Conservation (phyloP, 345 rosid species). For the Lumnitzera littorea region DNA sequence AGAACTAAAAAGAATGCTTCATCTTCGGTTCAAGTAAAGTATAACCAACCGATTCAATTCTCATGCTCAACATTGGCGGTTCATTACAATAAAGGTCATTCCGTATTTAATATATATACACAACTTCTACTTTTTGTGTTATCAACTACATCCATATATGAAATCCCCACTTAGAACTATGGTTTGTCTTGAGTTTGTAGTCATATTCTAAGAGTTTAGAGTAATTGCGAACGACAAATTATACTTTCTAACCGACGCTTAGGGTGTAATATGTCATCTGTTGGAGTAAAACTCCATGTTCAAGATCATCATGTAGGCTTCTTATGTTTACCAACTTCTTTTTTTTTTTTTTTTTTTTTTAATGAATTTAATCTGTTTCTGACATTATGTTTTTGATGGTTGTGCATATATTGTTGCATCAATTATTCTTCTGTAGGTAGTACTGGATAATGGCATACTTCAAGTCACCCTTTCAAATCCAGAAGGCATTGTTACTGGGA, state of each 20-base stretch:
- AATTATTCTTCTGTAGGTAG: slow-evolving; percentile 40
- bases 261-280: slow-evolving; percentile 14
- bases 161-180: not conserved
- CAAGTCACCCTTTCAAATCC: slow-evolving; percentile 72
- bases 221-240: too few species aligned
- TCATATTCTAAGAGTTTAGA: too few species aligned
- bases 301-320: slow-evolving; percentile 27
- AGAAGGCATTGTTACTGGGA: slow-evolving; percentile 66
- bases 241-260: too few species aligned
- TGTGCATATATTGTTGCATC: not conserved
- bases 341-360: slow-evolving; percentile 3
- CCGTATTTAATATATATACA: not conserved
- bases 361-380: not conserved
- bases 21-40: slow-evolving; percentile 28
- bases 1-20: slow-evolving; percentile 20
- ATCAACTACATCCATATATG: not conserved
- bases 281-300: slow-evolving; percentile 19
- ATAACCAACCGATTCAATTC: not conserved
- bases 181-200: too few species aligned
- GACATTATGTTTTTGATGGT: not conserved
- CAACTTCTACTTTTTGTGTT: too few species aligned
- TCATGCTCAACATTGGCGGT: not conserved
- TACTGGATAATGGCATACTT: slow-evolving; percentile 71
- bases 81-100: not conserved
- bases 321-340: not conserved